phyloP scores from a whole-genome alignment of 805 yeast genomes.

The Wickerhamomyces rabaulensis region DNA sequence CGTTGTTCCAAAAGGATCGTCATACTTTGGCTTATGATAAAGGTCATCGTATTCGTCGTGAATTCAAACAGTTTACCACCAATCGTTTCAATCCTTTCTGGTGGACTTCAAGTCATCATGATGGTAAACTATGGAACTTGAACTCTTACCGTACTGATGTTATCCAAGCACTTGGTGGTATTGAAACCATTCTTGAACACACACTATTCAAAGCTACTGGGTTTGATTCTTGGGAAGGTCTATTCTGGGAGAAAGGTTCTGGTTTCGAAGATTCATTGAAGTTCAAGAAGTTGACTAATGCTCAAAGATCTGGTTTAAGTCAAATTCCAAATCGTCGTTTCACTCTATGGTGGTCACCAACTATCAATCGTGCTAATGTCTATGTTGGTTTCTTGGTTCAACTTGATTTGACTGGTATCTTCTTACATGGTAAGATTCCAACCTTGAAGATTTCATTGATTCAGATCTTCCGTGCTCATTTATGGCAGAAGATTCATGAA shows the following conservation, averaged over 20 bases:
- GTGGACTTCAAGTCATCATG: conserved; percentile 95
- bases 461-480: conserved; percentile 94
- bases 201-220: conserved; percentile 96
- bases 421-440: conserved; percentile 96
- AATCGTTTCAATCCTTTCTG: conserved; percentile 83
- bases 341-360: conserved; percentile 99
- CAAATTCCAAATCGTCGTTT: conserved; percentile 97
- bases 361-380: conserved; percentile 95
- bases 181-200: conserved; percentile 92
- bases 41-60: conserved; percentile 82
- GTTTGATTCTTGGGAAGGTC: conserved; percentile 96
- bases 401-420: conserved; percentile 92
- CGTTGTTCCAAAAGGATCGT: conserved; percentile 90
- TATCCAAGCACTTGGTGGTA: conserved; percentile 95
- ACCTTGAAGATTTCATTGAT: conserved; percentile 91
- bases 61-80: conserved; percentile 68
- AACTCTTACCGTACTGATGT: conserved; percentile 93
- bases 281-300: conserved; percentile 91
- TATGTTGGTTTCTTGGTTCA: conserved; percentile 97
- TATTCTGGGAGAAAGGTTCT: conserved; percentile 97
- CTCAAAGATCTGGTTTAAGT: conserved; percentile 94
- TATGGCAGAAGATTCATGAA: conserved; percentile 99
- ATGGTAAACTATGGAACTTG: conserved; percentile 93
- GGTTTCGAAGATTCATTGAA: conserved; percentile 97
- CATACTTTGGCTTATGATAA: conserved; percentile 93